Evolutionary conservation across 2,329 filamentous ascomycete genomes (phyloP), one percentile per base, ranked within the genome.

Genomic region (Scorias spongiosa): DNA sequence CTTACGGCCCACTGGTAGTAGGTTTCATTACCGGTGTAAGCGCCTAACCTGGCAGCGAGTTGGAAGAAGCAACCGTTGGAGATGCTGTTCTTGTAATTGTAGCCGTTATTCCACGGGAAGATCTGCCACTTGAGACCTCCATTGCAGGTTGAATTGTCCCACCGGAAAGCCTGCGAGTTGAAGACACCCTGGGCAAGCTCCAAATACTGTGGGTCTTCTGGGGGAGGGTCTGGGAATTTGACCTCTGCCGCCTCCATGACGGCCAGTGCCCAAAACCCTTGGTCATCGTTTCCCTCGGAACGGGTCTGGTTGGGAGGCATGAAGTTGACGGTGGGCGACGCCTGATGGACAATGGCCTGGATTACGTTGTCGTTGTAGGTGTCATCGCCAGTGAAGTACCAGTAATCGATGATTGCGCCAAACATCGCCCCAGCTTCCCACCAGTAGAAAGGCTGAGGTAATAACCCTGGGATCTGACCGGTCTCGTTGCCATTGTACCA

Each of bases 391-490:
- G 80, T 84, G 44, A 74, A 69, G 48, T 78, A 73, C 75, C 78
- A 81, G 61, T 84, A 84, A 59, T 84, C 78, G 39, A 84, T 67
- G 51, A 81, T 66, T 1, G 76, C 74, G 48, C 78, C 76, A 69
- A 80, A 81, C 63, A 85, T 60, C 37, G 57, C 59, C n/a, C 60
- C 60, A 10, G 76, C 76, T 57, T 84, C 76, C 80, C 80, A 85
- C 80, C 80, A 85, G 67, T 83, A 84, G 58, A 80, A 81, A 48
- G 80, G 80, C 26, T 69, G 60, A 2, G 77, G 75, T 29, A 87
- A 64, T 44, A 72, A 62, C 40, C 73, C 73, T 8, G 70, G 71
- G 15, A 68, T 68, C 8, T 64, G 62, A 12, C 69, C 70, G 1
- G 70, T 66, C 40, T 65, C 52, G 47, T 76, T 72, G 14, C 73